Base-by-base conservation (phyloP, 495 filamentous ascomycete genomes). In the Xylaria grammica region DNA sequence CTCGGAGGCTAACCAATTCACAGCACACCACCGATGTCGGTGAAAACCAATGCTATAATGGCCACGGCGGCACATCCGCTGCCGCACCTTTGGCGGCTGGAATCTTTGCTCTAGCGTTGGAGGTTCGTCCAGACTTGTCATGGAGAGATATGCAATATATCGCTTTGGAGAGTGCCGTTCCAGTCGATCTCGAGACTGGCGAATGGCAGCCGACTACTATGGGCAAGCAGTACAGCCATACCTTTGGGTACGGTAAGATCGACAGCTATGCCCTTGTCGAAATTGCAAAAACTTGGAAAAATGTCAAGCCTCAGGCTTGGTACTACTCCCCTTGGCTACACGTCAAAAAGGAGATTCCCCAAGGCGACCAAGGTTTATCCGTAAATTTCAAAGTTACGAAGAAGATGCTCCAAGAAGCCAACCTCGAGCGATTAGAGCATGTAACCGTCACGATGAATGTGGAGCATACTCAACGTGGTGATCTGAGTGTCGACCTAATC, bases 371-470 rank as follows among this genome's bases (percentile, higher is more conserved):
- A 64, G 95, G 95, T 9, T 78, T 99, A 40, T 83, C 89, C 9
- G 91, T 91, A 58, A 82, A 79, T 27, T 95, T 94, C 67, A 85
- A 89, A 42, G 87, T 98, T 52, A 97, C 91, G 11, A 70, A 82
- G 38, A 84, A 91, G 11, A 89, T 91, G 82, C 78, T 97, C 20
- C 82, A 88, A 66, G 79, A 86, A 17, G 93, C 94, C 50, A 99
- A 99, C 71, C 75, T 99, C 10, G 90, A 88, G 69, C 84, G 88
- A 10, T 67, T 99, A 19, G 95, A 99, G 76, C 95, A 99, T 79
- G 90, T 99, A 60, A 97, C 94, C 36, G 89, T 99, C 49, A 98
- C 94, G 2, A 99, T 98, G 94, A 99, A 99, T 70, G 82, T 97
- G 48, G 83, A 88, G 58, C 95, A 99, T 67, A 87, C 85, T 8